A percentile compares a stretch with the other conserved stretches of the same genome.
Evolutionary conservation across 148 eudicot species (phyloP).

Genomic region (Salicornia ramosissima): DNA sequence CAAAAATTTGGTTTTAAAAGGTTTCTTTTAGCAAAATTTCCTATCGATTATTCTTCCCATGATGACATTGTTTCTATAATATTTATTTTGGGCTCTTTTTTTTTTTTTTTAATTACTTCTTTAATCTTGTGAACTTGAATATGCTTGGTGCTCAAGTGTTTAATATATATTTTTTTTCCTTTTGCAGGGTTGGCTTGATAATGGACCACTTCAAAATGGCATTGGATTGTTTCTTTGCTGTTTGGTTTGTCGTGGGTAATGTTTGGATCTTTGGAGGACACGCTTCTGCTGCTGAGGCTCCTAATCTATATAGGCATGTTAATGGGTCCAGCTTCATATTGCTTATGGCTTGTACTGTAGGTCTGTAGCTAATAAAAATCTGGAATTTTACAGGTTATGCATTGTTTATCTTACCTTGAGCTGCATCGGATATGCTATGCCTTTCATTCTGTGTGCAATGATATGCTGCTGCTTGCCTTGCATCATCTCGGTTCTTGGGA

Average conservation of each 20-base stretch:
- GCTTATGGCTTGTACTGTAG: background rate
- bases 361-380: constrained; percentile 1
- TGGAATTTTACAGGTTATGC: constrained; percentile 50
- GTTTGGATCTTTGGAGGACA: constrained; percentile 79
- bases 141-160: background rate
- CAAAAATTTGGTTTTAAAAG: no score
- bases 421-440: constrained; percentile 77
- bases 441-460: constrained; percentile 69
- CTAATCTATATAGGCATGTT: constrained; percentile 63
- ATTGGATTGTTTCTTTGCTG: constrained; percentile 78
- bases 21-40: background rate
- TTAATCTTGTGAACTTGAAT: background rate
- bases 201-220: constrained; percentile 73
- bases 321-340: background rate
- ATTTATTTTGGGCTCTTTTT: background rate
- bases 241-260: constrained; percentile 81
- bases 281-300: constrained; percentile 68
- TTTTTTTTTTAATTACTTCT: background rate
- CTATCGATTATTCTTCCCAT: background rate
- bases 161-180: background rate
- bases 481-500: constrained; percentile 61
- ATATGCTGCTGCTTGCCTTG: constrained; percentile 86
- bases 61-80: background rate
- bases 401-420: constrained; percentile 65
- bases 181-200: constrained; percentile 41